Evolutionary conservation across 345 rosid genomes (phyloP), one percentile per base, ranked within the genome.

Genomic region (Linum lewisii): DNA sequence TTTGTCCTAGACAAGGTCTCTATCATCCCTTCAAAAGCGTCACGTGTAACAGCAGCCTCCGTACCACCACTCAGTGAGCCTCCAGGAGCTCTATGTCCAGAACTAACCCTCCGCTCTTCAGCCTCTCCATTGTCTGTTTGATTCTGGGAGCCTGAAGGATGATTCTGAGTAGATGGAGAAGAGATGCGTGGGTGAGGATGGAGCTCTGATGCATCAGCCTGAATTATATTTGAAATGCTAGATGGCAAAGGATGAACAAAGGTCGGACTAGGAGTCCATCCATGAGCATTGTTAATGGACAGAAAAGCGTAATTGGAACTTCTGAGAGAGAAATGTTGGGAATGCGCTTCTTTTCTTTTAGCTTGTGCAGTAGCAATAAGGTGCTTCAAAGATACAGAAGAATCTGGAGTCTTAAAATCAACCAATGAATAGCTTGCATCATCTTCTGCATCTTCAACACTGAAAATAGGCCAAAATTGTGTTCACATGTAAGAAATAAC

Each of bases 11-110:
- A 89, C 58, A 93, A 80, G 59, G 97, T 93, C 88, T 87, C 99
- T 70, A 89, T 77, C 99, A 93, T 93, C 65, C 97, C 99, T 78
- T 93, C 99, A 77, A 93, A 87, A 65, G 97, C 83, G 77, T 93
- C 99, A 59, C 95, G 86, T 54, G 97, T 82, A 72, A 89, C 95
- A 63, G 91, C 94, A 63, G 95, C 97, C 72, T 93, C 99, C 60
- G 91, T 89, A 59, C 72, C 85, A 65, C 90, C 86, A 78, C 93
- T 85, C 63, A 94, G 73, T 54, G 99, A 87, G 67, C 83, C 85
- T 64, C 84, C 90, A 66, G 75, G 76, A 62, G 71, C 77, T 69
- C 74, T 74, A 54, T 66, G 75, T 58, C 79, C 88, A 19, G 86
- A 81, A 75, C 82, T 76, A 66, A 74, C 73, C 71, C 84, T 77